phyloP scores from a whole-genome alignment of 805 yeast species.

The Sugiyamaella chiloensis region DNA sequence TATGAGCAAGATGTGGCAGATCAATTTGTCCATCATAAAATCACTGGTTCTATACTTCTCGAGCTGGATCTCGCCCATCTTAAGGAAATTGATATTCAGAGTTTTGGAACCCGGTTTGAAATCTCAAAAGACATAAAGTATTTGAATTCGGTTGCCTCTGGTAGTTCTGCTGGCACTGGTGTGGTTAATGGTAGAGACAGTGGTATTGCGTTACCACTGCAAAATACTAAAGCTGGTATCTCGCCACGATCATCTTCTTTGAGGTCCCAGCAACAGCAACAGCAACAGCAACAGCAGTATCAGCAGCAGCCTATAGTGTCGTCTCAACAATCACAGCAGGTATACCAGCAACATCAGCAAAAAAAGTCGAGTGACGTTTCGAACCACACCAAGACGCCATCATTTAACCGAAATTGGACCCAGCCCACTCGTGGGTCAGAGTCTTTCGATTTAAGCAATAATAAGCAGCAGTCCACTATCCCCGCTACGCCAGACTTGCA shows the following conservation, averaged over 20 bases:
- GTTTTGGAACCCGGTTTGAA: slow-evolving; percentile 95
- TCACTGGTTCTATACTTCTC: slow-evolving; percentile 79
- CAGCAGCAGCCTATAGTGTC: background rate
- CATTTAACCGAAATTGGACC: slow-evolving; percentile 25
- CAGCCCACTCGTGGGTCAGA: slow-evolving; percentile 18
- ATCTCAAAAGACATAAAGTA: slow-evolving; percentile 84
- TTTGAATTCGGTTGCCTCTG: slow-evolving; percentile 29
- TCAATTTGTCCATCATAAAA: slow-evolving; percentile 81
- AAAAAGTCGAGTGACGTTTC: no score
- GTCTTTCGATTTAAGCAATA: no score
- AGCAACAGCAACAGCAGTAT: background rate
- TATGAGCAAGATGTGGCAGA: slow-evolving; percentile 74
- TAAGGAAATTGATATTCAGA: slow-evolving; percentile 85
- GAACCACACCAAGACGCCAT: slow-evolving; percentile 14
- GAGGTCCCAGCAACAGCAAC: background rate
- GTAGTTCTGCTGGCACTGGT: background rate
- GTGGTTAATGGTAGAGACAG: background rate
- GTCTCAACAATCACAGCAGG: slow-evolving; percentile 7
- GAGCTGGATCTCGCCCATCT: slow-evolving; percentile 82
- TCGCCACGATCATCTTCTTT: slow-evolving; percentile 8
- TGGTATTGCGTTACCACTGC: slow-evolving; percentile 2
- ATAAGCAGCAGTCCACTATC: no score
- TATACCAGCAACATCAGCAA: slow-evolving; percentile 14
- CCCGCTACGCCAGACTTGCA: background rate
- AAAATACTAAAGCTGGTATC: background rate